These are phyloP conservation scores for Chionographis japonica DNA, from an alignment of 106 monocot genomes.

Conservation along the genomic window DNA sequence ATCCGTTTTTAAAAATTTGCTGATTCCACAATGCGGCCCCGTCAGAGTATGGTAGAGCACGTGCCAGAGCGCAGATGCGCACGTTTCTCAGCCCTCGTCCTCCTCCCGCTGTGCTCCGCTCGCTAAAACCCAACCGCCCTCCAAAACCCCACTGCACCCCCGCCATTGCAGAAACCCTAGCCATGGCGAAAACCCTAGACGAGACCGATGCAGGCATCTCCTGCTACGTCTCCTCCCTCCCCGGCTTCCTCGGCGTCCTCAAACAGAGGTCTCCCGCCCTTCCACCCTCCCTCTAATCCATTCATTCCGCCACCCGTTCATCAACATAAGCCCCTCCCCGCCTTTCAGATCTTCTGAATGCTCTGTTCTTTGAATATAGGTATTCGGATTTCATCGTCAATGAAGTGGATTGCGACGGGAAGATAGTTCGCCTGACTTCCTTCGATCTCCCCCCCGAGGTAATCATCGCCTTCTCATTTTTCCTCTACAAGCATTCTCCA, in stretches of 20 bases:
- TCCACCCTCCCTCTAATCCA: neutral
- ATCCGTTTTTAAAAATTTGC: too few species aligned
- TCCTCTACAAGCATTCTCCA: neutral
- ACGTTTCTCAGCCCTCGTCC: neutral
- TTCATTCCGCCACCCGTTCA: too few species aligned
- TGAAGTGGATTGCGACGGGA: slow-evolving; percentile 71
- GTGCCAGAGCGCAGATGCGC: neutral
- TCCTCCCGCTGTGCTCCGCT: slow-evolving; percentile 1
- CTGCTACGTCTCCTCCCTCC: slow-evolving; percentile 86
- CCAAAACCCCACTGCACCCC: slow-evolving; percentile 43
- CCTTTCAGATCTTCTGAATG: neutral
- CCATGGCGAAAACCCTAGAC: slow-evolving; percentile 54
- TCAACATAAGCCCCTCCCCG: too few species aligned
- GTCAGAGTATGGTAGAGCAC: too few species aligned
- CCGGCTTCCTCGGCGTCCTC: slow-evolving; percentile 87
- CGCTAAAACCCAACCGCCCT: neutral
- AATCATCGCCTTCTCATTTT: neutral
- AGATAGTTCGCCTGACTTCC: slow-evolving; percentile 58
- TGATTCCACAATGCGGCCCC: too few species aligned
- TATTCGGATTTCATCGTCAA: slow-evolving; percentile 96
- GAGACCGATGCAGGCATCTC: slow-evolving; percentile 84
- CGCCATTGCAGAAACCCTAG: slow-evolving; percentile 3
- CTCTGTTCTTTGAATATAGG: slow-evolving; percentile 18
- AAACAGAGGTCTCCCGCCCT: slow-evolving; percentile 60
- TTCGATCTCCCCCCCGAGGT: slow-evolving; percentile 75